phyloP scores from a whole-genome alignment of 140 eudicot genomes.

The Anethum foeniculum region DNA sequence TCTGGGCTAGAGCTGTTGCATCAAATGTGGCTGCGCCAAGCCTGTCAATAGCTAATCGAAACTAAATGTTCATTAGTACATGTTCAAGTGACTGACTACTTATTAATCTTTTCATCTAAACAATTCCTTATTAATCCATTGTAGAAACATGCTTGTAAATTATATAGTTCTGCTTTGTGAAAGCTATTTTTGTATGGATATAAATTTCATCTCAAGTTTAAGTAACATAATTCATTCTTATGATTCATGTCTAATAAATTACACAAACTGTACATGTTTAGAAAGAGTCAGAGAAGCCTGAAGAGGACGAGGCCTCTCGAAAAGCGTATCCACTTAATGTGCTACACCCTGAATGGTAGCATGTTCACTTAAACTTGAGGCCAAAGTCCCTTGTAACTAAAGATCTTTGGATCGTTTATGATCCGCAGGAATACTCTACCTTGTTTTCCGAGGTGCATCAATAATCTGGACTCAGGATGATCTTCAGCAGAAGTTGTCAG shows the following conservation, averaged over 20 bases:
- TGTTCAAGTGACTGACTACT: neutral
- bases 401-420: too few species aligned
- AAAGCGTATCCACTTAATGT: neutral
- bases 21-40: constrained; percentile 43
- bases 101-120: neutral
- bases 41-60: constrained; percentile 17
- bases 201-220: neutral
- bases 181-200: neutral
- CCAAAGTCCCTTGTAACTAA: neutral
- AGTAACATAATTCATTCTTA: neutral
- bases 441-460: too few species aligned
- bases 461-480: too few species aligned
- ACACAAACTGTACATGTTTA: neutral
- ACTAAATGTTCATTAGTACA: neutral
- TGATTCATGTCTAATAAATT: neutral
- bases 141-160: neutral
- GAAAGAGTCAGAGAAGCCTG: neutral
- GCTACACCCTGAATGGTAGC: neutral
- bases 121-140: neutral
- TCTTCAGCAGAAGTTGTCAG: too few species aligned
- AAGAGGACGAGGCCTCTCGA: neutral
- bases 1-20: constrained; percentile 92
- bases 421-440: too few species aligned
- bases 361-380: neutral
- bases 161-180: neutral